These are phyloP conservation scores for Sporisorium graminicola DNA, from an alignment of 1,284 basidiomycete species.

Conservation along the genomic window DNA sequence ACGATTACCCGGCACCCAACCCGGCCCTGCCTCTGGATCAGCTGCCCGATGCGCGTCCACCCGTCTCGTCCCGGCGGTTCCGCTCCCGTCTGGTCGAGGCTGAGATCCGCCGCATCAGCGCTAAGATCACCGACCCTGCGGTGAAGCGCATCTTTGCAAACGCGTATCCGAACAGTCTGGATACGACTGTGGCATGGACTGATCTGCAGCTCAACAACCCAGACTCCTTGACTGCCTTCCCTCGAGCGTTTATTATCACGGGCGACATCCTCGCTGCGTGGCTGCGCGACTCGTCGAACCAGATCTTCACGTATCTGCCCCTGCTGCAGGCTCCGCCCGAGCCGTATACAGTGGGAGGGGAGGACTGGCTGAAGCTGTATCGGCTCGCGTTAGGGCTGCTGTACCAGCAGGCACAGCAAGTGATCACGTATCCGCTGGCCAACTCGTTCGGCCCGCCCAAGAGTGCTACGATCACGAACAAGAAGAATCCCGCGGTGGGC, in stretches of 20 bases:
- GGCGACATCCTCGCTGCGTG: slow-evolving; percentile 56
- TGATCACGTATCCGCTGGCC: slow-evolving; percentile 46
- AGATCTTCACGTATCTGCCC: slow-evolving; percentile 50
- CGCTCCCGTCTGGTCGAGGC: slow-evolving; percentile 44
- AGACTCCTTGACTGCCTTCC: slow-evolving; percentile 39
- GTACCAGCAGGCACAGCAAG: slow-evolving; percentile 53
- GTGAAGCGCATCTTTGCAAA: slow-evolving; percentile 49
- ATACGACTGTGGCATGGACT: slow-evolving; percentile 55
- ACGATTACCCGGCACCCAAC: slow-evolving; percentile 27
- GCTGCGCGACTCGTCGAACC: slow-evolving; percentile 52
- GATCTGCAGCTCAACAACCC: slow-evolving; percentile 47
- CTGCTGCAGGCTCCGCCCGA: slow-evolving; percentile 29
- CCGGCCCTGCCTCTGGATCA: slow-evolving; percentile 34
- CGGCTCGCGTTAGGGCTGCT: slow-evolving; percentile 46
- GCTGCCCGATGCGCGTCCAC: slow-evolving; percentile 47
- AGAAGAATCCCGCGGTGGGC: slow-evolving; percentile 42
- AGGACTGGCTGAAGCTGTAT: slow-evolving; percentile 55
- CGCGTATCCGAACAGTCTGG: slow-evolving; percentile 52
- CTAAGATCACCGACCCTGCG: slow-evolving; percentile 45
- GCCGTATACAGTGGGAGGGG: slow-evolving; percentile 23
- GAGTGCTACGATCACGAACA: slow-evolving; percentile 42
- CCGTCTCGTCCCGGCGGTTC: slow-evolving; percentile 27
- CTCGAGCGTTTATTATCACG: slow-evolving; percentile 53
- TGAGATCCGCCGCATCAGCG: slow-evolving; percentile 41
- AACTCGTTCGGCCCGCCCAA: slow-evolving; percentile 57